A percentile compares a stretch with the other conserved stretches of the same genome.
These are phyloP conservation scores for Candida hispaniensis DNA, from an alignment of 805 yeast species.

Conservation along the genomic window DNA sequence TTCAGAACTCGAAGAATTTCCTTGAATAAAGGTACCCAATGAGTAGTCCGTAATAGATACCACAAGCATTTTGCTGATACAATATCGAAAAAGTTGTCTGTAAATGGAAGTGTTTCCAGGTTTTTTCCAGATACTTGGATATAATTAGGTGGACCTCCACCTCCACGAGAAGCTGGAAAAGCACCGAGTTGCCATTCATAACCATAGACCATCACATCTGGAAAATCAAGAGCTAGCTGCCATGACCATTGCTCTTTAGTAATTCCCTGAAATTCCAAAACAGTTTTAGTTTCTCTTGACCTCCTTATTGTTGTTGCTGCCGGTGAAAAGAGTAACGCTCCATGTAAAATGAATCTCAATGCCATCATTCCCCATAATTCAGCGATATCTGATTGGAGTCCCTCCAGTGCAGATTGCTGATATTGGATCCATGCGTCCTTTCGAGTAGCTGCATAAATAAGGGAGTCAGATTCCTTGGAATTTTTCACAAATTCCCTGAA, in stretches of 20 bases:
- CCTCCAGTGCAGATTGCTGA: slow-evolving; percentile 16
- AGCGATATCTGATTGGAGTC: slow-evolving; percentile 20
- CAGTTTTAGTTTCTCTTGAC: slow-evolving; percentile 8
- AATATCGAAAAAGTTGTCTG: slow-evolving; percentile 26
- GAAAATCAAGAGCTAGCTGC: slow-evolving; percentile 28
- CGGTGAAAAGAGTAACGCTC: slow-evolving; percentile 26
- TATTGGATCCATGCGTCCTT: slow-evolving; percentile 28
- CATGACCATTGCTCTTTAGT: slow-evolving; percentile 27
- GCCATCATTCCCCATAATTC: slow-evolving; percentile 30
- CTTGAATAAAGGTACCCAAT: slow-evolving; percentile 23
- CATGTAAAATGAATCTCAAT: slow-evolving; percentile 23
- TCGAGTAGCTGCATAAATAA: slow-evolving; percentile 24
- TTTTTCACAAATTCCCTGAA: slow-evolving; percentile 18
- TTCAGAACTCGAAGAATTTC: slow-evolving; percentile 26
- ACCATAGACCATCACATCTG: slow-evolving; percentile 26
- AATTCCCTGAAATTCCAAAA: slow-evolving; percentile 24
- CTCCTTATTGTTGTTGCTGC: slow-evolving; percentile 11
- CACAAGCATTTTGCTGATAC: slow-evolving; percentile 27
- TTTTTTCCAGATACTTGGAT: slow-evolving; percentile 24
- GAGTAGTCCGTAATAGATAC: slow-evolving; percentile 23
- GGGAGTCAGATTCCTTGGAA: slow-evolving; percentile 22
- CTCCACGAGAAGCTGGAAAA: slow-evolving; percentile 13
- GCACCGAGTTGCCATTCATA: slow-evolving; percentile 21
- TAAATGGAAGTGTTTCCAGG: slow-evolving; percentile 24
- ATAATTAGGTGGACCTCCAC: slow-evolving; percentile 27